Conservation (phyloP, 495 filamentous ascomycete genomes). For the Neurospora sublineolata region DNA sequence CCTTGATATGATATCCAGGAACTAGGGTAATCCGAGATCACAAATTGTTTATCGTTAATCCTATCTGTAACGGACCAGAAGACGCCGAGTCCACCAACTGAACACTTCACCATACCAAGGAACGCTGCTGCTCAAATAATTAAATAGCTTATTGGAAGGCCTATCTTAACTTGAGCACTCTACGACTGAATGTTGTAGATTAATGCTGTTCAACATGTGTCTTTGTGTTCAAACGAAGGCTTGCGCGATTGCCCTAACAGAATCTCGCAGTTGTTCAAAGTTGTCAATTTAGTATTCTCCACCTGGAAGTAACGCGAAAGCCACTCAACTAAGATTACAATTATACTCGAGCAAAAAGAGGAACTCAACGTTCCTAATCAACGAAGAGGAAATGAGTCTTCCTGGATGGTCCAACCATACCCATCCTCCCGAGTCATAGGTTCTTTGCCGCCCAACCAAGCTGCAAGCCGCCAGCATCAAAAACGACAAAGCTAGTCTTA, state of each 20-base stretch:
- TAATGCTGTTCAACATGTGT: background rate
- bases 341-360: background rate
- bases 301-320: background rate
- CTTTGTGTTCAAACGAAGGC: background rate
- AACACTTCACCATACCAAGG: background rate
- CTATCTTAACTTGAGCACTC: background rate
- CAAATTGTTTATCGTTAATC: background rate
- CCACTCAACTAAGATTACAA: background rate
- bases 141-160: background rate
- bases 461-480: constrained; percentile 30
- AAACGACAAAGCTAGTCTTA: constrained; percentile 58
- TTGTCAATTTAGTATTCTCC: background rate
- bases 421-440: constrained; percentile 5
- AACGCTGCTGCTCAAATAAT: background rate
- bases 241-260: background rate
- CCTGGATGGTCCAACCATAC: background rate
- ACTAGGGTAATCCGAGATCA: background rate
- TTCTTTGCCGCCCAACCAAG: constrained; percentile 48
- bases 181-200: background rate
- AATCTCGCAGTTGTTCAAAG: background rate
- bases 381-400: background rate
- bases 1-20: background rate
- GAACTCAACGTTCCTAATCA: background rate
- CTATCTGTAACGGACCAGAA: background rate
- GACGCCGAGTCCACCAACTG: background rate